Base-by-base conservation (phyloP, 148 eudicot species). In the Fagopyrum esculentum region DNA sequence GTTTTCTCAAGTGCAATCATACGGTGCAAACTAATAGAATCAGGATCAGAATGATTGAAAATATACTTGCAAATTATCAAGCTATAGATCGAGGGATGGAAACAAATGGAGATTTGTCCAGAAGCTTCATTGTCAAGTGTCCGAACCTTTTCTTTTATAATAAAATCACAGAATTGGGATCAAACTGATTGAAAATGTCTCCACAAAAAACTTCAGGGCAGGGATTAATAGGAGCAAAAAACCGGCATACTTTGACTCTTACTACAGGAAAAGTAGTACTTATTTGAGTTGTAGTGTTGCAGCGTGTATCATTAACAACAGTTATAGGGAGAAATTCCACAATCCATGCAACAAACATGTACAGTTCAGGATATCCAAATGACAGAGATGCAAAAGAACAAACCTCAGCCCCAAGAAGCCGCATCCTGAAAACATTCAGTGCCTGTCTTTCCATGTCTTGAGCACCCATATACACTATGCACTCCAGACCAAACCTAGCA, bases 341-440 rank as follows among this genome's bases (percentile, higher is more conserved):
- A 59, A 2, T n/a, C n/a, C n/a, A n/a, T n/a, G n/a, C n/a, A n/a
- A n/a, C n/a, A n/a, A n/a, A n/a, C n/a, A n/a, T n/a, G n/a, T n/a
- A n/a, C n/a, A n/a, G n/a, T n/a, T n/a, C n/a, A n/a, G 40, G 9
- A 59, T 19, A 7, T 19, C 64, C 2, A 22, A 11, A 59, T 19
- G 12, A 35, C 26, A 35, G 40, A 2, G 43, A 43, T 46, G 11
- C 77, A 40, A 35, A 46, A 69, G 40, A 83, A 83, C 79, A 81
- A 77, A 95, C 99, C 97, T 95, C 99, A 69, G 99, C 99, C 71
- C 99, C 99, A 82, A 95, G 99, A 81, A 94, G 96, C 74, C 86
- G 89, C 99, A 95, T 92, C 80, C 96, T 85, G 76, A 95, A 95
- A 16, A 95, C 99, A 82, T 95, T 92, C 46, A 95, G 81, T 0